Conservation (phyloP, 202 grass and related monocot species). For the Brachypodium distachyon region DNA sequence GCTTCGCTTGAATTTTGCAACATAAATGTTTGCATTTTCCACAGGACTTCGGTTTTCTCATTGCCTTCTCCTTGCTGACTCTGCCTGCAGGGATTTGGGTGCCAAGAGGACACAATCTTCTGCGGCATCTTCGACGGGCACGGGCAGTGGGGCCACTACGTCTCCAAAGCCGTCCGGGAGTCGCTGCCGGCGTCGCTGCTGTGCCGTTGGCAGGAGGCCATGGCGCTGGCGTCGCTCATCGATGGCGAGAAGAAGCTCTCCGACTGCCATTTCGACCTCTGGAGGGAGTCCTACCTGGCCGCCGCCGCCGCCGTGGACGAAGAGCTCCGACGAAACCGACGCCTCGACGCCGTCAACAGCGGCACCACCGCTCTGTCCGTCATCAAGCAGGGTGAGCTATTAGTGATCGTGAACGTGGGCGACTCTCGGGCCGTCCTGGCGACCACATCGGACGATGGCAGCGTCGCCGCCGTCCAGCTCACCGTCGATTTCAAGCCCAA, state of each 20-base stretch:
- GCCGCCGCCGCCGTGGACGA: conserved; percentile 58
- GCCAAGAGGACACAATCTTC: conserved; percentile 58
- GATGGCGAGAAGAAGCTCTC: conserved; percentile 46
- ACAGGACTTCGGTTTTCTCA: background rate
- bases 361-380: conserved; percentile 76
- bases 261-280: conserved; percentile 54
- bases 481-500: conserved; percentile 89
- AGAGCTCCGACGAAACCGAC: conserved; percentile 46
- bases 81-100: conserved; percentile 63
- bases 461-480: conserved; percentile 63
- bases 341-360: conserved; percentile 61
- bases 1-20: background rate
- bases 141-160: conserved; percentile 90
- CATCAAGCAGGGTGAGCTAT: conserved; percentile 67
- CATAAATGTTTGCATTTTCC: no score
- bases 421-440: conserved; percentile 81
- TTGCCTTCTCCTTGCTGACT: no score
- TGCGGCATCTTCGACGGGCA: conserved; percentile 97
- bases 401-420: conserved; percentile 77
- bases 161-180: conserved; percentile 60
- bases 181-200: conserved; percentile 69
- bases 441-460: conserved; percentile 43
- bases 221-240: conserved; percentile 39
- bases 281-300: conserved; percentile 47
- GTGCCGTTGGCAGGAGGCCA: conserved; percentile 69